Base-by-base conservation (phyloP, 1,284 basidiomycete genomes). In the Cerioporus squamosus region DNA sequence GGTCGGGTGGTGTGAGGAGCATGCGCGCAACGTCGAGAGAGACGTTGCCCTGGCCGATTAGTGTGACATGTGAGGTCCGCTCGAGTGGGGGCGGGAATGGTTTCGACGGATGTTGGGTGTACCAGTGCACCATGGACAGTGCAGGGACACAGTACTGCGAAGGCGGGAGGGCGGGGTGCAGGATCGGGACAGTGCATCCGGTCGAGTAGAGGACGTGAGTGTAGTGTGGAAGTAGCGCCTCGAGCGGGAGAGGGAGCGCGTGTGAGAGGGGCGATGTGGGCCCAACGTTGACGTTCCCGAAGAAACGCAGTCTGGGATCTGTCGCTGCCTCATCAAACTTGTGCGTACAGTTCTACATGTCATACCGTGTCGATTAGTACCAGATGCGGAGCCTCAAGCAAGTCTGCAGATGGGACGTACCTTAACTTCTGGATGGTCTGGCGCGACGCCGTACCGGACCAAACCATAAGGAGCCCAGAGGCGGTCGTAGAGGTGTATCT, bases 401-500 rank as follows among this genome's bases (percentile, higher is more conserved):
- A 2, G 14, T 26, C 3, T 9, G 26, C 9, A 14, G 22, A 20
- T 4, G 5, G n/a, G 10, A 75, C 83, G 53, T 69, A 90, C 95
- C 84, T 98, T 99, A 70, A 99, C 97, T 79, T 99, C 97, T 1
- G 97, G 95, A 75, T 99, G 97, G 77, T 99, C 97, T 40, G 97
- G 97, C 9, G 97, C 97, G 7, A 99, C 97, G 1, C 97, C 97
- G 69, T 97, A 99, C 42, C 97, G 81, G 1, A 97, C 95, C 0
- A 99, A 83, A 0, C 97, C 97, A 71, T 97, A 94, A 2, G 97
- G 97, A 29, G 94, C 89, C 81, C 97, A 98, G 3, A 98, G 80
- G 20, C 94, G 82, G 75, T 99, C 97, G 72, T 90, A 99, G 73
- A 99, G 79, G 72, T 99, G 93, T 14, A 99, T 85, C 39, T 83